Conservation (phyloP, 768 basidiomycete species). For the Xerocomus brunneocitrinus region DNA sequence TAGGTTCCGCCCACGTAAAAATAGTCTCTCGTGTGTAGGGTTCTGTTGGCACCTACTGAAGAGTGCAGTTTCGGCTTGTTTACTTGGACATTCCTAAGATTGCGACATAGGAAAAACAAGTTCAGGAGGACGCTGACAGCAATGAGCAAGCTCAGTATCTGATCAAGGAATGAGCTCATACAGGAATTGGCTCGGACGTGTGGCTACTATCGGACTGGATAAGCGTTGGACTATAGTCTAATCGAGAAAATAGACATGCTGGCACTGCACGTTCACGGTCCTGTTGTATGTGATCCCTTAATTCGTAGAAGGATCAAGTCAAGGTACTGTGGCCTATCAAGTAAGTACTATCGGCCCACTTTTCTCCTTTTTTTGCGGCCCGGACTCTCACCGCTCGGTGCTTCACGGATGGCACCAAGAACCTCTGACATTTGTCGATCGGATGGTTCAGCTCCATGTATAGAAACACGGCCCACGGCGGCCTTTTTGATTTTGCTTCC, state of each 20-base stretch:
- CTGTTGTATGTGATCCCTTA: no score
- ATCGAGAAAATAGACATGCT: no score
- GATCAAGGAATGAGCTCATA: slow-evolving; percentile 10
- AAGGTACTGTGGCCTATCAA: background rate
- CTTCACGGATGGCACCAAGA: slow-evolving; percentile 55
- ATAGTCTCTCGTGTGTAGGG: slow-evolving; percentile 43
- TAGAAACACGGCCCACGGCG: slow-evolving; percentile 32
- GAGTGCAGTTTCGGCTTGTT: background rate
- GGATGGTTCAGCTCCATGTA: slow-evolving; percentile 10
- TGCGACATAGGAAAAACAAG: slow-evolving; percentile 11
- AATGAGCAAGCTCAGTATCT: slow-evolving; percentile 4
- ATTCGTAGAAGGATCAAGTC: no score
- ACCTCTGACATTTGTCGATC: slow-evolving; percentile 46
- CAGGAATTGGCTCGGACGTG: background rate
- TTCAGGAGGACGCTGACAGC: slow-evolving; percentile 17
- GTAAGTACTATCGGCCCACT: slow-evolving; percentile 1
- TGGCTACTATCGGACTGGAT: background rate
- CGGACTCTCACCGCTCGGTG: slow-evolving; percentile 45
- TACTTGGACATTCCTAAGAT: background rate
- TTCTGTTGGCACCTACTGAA: slow-evolving; percentile 16
- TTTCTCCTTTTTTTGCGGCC: slow-evolving; percentile 32
- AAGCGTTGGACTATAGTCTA: no score
- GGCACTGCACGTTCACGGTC: no score
- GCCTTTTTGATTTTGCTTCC: slow-evolving; percentile 59
- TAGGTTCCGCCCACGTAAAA: slow-evolving; percentile 48